Evolutionary conservation across 2,329 filamentous ascomycete genomes (phyloP).

Genomic region (Chrysosporium queenslandicum): DNA sequence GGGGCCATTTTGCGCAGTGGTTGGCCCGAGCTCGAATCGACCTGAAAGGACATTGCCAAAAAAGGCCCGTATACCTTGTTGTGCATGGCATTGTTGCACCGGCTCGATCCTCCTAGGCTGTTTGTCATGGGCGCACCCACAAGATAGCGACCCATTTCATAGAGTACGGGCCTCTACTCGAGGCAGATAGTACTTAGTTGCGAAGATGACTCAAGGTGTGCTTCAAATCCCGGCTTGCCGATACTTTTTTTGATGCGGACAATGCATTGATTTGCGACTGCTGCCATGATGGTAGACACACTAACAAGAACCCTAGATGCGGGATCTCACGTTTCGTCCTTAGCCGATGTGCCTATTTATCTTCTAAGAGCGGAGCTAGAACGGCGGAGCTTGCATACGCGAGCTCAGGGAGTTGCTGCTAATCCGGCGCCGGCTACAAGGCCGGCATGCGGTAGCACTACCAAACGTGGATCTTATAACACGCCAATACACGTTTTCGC

Average conservation of each 20-base stretch:
- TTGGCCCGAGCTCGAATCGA: not conserved
- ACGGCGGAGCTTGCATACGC: conserved; percentile 8
- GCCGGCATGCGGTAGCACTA: conserved; percentile 29
- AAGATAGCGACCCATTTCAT: not conserved
- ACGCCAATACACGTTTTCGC: conserved; percentile 58
- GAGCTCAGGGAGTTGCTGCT: not conserved
- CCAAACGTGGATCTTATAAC: conserved; percentile 45
- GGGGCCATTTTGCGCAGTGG: no score
- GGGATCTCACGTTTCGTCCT: conserved; percentile 14
- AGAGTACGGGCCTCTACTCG: not conserved
- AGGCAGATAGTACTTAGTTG: not conserved
- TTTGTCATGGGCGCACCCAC: not conserved
- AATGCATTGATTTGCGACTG: not conserved
- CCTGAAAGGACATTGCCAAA: not conserved
- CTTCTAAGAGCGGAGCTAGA: conserved; percentile 28
- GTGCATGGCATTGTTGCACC: not conserved
- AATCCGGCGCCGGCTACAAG: conserved; percentile 13
- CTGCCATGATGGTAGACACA: not conserved
- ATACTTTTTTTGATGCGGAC: not conserved
- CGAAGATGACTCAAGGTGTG: not conserved
- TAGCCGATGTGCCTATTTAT: conserved; percentile 27
- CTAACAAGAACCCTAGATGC: not conserved
- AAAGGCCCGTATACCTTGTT: not conserved
- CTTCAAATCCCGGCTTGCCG: no score
- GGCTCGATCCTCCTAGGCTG: not conserved